Evolutionary conservation across 768 basidiomycete genomes (phyloP), one percentile per base, ranked within the genome.

Genomic region (Pleurotus sapidus): DNA sequence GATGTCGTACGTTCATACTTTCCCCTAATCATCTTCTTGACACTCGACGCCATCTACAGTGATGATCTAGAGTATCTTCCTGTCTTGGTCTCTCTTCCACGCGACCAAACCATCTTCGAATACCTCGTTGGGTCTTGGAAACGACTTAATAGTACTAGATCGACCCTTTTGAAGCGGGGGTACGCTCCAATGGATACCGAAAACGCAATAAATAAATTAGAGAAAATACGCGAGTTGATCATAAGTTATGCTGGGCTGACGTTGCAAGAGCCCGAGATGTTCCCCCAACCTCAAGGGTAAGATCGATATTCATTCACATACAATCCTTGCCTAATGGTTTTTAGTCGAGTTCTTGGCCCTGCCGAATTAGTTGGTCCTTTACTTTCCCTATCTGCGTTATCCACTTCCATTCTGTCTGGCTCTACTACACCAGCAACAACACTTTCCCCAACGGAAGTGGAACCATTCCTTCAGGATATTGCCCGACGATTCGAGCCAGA

Each of bases 121-220:
- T 98, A 93, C 68, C 78, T 99, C 20, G 81, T 93, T 7, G 89
- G 89, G 17, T 89, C 90, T 65, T 99, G 96, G 96, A 94, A 92
- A 71, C 83, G 95, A n/a, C 63, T 90, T 42, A 89, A 90, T 60
- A 60, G 72, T 5, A 78, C 79, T 12, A 77, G 78, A 58, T 70
- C 77, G 39, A 73, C 77, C 15, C 66, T 91, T 18, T 59, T 83
- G 45, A 91, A 87, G 67, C 55, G 88, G 86, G 80, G 78, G 45
- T 85, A 89, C 69, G 72, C 80, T 14, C 83, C 86, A 20, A 73
- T 81, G 27, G 87, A 88, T 48, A 76, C 82, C 6, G 80, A 87
- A 59, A 74, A 75, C 61, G 93, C 91, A 30, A 70, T 82, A 9
- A 70, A 67, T 25, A 70, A 82, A n/a, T 75, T 93, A 18, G 90